Evolutionary conservation across 1,284 basidiomycete species (phyloP), one percentile per base, ranked within the genome.

Genomic region (Malassezia globosa): DNA sequence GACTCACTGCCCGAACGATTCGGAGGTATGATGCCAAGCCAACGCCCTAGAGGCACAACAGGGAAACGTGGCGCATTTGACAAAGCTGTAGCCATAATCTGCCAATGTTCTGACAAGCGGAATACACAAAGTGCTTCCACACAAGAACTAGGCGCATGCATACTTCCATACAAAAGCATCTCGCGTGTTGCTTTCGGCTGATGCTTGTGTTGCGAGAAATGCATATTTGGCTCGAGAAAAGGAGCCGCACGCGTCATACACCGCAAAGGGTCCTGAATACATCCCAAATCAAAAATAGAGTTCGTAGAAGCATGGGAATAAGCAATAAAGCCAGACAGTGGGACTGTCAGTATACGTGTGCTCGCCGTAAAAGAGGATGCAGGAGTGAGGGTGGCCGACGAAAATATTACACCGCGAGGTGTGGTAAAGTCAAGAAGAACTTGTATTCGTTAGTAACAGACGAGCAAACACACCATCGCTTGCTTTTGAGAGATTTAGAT

Each of bases 121-220:
- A 82, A 83, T 0, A 87, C 86, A 58, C 87, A 94, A 19, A 96
- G 75, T 0, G 87, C 90, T 58, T 94, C 87, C 22, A 96, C 75
- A 37, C 88, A 77, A 10, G 87, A 81, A 0, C 84, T 83, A 0
- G 92, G 90, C 1, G 94, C 79, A 72, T 95, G 90, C 38, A 92
- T 77, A 19, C 87, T 82, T 13, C 90, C 92, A 69, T 95, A 96
- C 22, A 97, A 76, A 25, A 97, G 78, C 72, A 86, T 88, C 72
- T 90, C 87, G 85, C 55, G 44, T 4, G 22, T 33, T 7, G 11
- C n/a, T 25, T 19, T 42, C 35, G 19, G 47, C 38, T 34, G 42
- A 31, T 2, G 16, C 29, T 13, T 2, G 4, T 11, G 16, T 18
- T 11, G 44, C 18, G 86, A 18, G 77, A 27, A 5, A 18, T 26